Evolutionary conservation across 306 rosid species (phyloP), one percentile per base, ranked within the genome.

Genomic region (Cyamopsis tetragonoloba): DNA sequence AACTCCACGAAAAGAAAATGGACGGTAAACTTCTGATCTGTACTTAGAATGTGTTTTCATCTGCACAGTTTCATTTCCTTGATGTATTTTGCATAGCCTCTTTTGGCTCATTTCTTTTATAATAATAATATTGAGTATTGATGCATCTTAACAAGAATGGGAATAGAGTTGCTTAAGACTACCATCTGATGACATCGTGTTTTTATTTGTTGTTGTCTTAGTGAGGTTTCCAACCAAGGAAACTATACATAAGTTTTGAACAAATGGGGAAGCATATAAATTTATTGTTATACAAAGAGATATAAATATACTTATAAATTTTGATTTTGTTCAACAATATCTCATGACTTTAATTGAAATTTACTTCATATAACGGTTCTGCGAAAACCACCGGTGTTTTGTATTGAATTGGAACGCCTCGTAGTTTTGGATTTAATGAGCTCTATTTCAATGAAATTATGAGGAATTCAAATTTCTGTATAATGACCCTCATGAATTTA

Each of bases 1-100:
- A 61, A 27, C 87, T 70, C 58, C 68, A 60, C 75, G 65, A 50
- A 88, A 80, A 66, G 97, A 83, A 74, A 86, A 80, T 77, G 91
- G 81, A 81, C 57, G 87, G 98, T 89, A 89, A 81, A 14, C 18
- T 64, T 63, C 60, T 69, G 3, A 43, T 51, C 72, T 17, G 49
- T 14, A 14, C 50, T 55, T 19, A 53, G 24, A 6, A 58, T 62
- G 66, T 34, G 56, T 56, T 78, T 34, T 55, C 30, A 24, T 24
- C 23, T 58, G 70, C 41, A 62, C 62, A 28, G n/a, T 64, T 39
- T 59, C 3, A 13, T 22, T 57, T 49, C 34, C 11, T 39, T 42
- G 19, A 27, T 28, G 35, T 38, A 26, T 70, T 54, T 53, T 62
- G 31, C 37, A 18, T 35, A 13, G 15, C 12, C 26, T 42, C 0